Base-by-base conservation (phyloP, 345 rosid genomes). In the Arabis hirsuta region DNA sequence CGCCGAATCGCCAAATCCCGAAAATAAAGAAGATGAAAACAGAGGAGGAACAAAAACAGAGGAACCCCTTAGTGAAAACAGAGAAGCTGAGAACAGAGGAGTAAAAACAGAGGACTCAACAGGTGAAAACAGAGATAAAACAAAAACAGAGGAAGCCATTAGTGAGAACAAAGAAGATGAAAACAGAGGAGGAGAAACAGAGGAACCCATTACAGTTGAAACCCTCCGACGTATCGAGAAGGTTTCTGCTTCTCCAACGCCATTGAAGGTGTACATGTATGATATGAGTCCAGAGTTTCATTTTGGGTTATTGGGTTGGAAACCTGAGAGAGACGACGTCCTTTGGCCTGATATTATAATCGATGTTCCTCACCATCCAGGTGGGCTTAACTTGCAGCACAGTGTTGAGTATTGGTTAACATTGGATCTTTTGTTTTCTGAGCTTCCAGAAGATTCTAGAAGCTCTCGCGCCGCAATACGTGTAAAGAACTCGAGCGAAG, bases 341-440 rank as follows among this genome's bases (percentile, higher is more conserved):
- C 84, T 91, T 45, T 95, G 99, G 99, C 99, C 99, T 43, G 91
- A 95, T 53, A 71, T 91, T 32, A 80, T 62, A 52, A 53, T 73
- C 36, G 65, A 57, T n/a, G 73, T 88, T 61, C 99, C 98, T 0
- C 58, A 50, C 2, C 86, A 95, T 76, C 94, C 99, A 5, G 99
- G 98, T 31, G 97, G 96, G 41, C 86, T 91, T 82, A 95, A 95
- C 76, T 73, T 91, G 92, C 98, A 95, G 22, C 98, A 95, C 39
- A 95, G 99, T 73, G 82, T 91, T 45, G 99, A 91, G 69, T 95
- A 90, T 69, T 95, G 99, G 99, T 79, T 95, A 14, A 91, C 98
- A 29, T 38, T 95, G 65, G 97, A 95, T 79, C 90, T 95, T 41
- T 87, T 95, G 32, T 85, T 87, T 63, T 90, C 97, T 3, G 96